These are phyloP conservation scores for Acer campestre DNA, from an alignment of 345 rosid genomes.

Conservation along the genomic window DNA sequence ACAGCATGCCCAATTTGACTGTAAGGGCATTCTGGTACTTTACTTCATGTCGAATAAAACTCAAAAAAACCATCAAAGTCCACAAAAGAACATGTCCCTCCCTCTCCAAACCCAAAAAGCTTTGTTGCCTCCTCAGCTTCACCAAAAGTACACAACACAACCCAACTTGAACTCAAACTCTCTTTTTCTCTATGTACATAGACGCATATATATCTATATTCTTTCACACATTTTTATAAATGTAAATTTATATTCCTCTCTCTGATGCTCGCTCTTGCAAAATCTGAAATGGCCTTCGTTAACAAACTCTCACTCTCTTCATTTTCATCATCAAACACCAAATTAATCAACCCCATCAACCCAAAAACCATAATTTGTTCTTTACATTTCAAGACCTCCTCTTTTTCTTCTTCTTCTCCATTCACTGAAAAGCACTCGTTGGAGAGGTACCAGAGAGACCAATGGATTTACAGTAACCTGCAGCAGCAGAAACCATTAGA, in stretches of 20 bases:
- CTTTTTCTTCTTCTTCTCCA: conserved; percentile 47
- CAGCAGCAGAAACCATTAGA: conserved; percentile 3
- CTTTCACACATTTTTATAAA: neutral
- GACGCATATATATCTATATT: conserved; percentile 13
- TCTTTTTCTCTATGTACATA: conserved; percentile 16
- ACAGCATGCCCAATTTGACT: too few relatives aligned
- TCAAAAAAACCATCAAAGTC: neutral
- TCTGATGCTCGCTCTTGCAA: neutral
- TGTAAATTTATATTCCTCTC: neutral
- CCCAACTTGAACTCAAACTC: neutral
- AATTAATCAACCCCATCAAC: conserved; percentile 21
- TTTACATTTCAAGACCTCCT: conserved; percentile 31
- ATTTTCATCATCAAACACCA: conserved; percentile 19
- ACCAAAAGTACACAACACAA: neutral
- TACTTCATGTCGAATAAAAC: neutral
- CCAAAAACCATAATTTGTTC: conserved; percentile 25
- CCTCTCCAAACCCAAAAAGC: conserved; percentile 21
- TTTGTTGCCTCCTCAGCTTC: conserved; percentile 22
- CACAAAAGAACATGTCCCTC: conserved; percentile 11
- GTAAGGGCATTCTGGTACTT: neutral
- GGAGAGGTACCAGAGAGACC: conserved; percentile 65
- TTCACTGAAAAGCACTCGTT: conserved; percentile 73
- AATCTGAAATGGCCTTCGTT: conserved; percentile 32
- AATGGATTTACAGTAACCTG: conserved; percentile 54
- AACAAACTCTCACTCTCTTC: conserved; percentile 25